Conservation (phyloP, 2,329 filamentous ascomycete species). For the Colletotrichum tabaci region DNA sequence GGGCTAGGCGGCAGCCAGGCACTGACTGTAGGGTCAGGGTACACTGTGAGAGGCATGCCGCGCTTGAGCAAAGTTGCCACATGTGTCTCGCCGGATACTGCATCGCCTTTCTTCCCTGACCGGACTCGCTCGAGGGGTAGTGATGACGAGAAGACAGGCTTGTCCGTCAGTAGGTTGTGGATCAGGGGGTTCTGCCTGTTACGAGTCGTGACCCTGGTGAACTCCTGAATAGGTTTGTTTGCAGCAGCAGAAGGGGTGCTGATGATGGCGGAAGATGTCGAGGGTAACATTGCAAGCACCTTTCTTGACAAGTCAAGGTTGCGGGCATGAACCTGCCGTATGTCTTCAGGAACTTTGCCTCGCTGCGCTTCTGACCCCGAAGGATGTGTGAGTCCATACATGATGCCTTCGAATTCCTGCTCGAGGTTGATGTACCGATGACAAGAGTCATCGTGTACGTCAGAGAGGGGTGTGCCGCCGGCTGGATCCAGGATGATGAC, state of each 20-base stretch:
- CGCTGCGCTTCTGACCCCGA: constrained; percentile 18
- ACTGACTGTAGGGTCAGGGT: constrained; percentile 76
- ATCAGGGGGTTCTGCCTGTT: constrained; percentile 85
- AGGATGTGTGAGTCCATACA: constrained; percentile 67
- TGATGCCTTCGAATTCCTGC: constrained; percentile 84
- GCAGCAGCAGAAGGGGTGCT: constrained; percentile 90
- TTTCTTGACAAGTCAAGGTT: constrained; percentile 83
- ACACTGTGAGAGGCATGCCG: constrained; percentile 89
- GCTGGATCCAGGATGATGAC: constrained; percentile 90
- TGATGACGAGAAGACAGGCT: constrained; percentile 92
- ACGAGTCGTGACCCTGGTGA: constrained; percentile 67
- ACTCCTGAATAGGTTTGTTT: constrained; percentile 54
- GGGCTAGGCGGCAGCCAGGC: constrained; percentile 79
- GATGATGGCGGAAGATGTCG: constrained; percentile 88
- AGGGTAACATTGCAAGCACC: constrained; percentile 82
- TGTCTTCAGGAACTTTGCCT: constrained; percentile 19
- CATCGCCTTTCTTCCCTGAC: constrained; percentile 42
- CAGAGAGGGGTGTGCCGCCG: constrained; percentile 83
- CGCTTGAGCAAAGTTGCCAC: constrained; percentile 88
- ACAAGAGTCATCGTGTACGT: constrained; percentile 50
- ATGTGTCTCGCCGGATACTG: constrained; percentile 41
- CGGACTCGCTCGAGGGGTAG: constrained; percentile 80
- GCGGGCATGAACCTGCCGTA: constrained; percentile 58
- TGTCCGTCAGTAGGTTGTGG: constrained; percentile 96
- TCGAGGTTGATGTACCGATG: constrained; percentile 88